Percentiles rank a stretch among this genome's conserved stretches.
phyloP scores from a whole-genome alignment of 345 rosid species.

The Raphanus sativus region DNA sequence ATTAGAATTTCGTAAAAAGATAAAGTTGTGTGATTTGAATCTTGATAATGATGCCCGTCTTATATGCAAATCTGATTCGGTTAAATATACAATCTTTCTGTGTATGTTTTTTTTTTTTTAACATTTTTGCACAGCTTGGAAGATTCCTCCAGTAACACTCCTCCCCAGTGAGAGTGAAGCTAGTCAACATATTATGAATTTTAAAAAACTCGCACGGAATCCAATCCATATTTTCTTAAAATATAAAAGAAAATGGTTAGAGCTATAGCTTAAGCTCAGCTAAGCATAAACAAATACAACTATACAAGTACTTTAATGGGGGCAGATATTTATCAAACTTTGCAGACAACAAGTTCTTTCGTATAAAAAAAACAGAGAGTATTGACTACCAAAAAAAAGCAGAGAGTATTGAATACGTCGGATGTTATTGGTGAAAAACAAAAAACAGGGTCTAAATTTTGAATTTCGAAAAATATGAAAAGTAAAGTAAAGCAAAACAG shows the following conservation, averaged over 20 bases:
- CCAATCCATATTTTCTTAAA: background rate
- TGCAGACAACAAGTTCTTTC: background rate
- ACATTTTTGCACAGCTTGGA: background rate
- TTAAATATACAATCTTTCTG: background rate
- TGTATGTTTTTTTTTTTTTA: background rate
- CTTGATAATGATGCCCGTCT: background rate
- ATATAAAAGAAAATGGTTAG: background rate
- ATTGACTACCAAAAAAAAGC: background rate
- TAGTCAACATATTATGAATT: constrained; percentile 20
- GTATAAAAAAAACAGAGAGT: background rate
- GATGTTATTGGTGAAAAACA: background rate
- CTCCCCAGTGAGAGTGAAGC: constrained; percentile 17
- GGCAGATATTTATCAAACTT: background rate
- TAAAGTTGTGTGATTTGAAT: constrained; percentile 10
- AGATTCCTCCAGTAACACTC: constrained; percentile 24
- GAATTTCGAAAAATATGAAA: constrained; percentile 32
- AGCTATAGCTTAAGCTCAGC: background rate
- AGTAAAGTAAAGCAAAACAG: constrained; percentile 16
- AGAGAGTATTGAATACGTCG: background rate
- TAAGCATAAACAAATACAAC: background rate
- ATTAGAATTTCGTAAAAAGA: background rate
- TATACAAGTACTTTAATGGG: background rate
- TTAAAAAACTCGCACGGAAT: constrained; percentile 21
- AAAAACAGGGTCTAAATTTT: constrained; percentile 24
- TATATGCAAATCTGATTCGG: constrained; percentile 14